phyloP scores from a whole-genome alignment of 257 asterid species.

The Handroanthus guayacan region DNA sequence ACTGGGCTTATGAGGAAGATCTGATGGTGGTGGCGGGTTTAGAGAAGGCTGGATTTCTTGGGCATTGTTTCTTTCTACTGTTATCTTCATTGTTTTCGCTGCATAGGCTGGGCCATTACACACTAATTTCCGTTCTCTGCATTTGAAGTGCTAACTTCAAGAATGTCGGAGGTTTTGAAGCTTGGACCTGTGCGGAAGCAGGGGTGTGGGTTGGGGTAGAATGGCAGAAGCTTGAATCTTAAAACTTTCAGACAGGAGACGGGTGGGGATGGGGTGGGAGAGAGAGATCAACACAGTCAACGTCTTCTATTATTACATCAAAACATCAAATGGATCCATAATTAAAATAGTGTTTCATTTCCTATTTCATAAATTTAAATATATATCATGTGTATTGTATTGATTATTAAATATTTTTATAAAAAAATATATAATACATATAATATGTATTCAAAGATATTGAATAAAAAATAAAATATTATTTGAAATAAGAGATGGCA shows the following conservation, averaged over 20 bases:
- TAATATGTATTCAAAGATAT: no score
- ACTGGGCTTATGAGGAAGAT: constrained; percentile 42
- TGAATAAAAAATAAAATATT: no score
- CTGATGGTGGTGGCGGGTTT: constrained; percentile 43
- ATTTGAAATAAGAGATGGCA: no score
- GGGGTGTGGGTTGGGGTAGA: neutral
- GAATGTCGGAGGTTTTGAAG: neutral
- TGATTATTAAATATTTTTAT: no score
- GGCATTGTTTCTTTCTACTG: constrained; percentile 39
- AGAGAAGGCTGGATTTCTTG: constrained; percentile 34
- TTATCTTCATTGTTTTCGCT: constrained; percentile 44
- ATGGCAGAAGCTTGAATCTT: constrained; percentile 35
- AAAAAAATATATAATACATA: no score
- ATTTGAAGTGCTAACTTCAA: neutral
- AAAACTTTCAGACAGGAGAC: neutral
- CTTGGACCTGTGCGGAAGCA: neutral
- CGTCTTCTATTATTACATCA: constrained; percentile 30
- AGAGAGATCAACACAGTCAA: constrained; percentile 45
- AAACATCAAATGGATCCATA: constrained; percentile 36
- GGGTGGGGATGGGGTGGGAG: neutral
- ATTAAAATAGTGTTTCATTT: no score
- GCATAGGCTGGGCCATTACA: constrained; percentile 44
- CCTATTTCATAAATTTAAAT: no score
- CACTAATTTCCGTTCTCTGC: neutral
- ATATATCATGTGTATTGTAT: no score